phyloP scores from a whole-genome alignment of 768 basidiomycete genomes.

The Rhodotorula graminis region DNA sequence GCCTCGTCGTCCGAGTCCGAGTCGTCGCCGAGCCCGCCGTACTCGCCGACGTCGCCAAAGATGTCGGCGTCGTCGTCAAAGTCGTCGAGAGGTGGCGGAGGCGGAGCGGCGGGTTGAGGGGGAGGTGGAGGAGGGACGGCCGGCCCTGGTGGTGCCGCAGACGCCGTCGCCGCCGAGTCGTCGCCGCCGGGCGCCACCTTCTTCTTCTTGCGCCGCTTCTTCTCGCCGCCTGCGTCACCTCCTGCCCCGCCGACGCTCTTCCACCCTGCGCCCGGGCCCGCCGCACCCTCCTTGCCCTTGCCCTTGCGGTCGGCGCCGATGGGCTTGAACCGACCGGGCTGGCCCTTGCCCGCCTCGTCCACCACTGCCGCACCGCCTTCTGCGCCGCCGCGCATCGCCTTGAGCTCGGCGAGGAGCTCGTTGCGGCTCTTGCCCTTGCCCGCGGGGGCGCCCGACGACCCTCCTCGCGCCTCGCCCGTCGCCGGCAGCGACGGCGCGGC shows the following conservation, averaged over 20 bases:
- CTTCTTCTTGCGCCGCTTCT: constrained; percentile 36
- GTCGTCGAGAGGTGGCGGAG: not conserved
- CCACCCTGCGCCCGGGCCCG: constrained; percentile 3
- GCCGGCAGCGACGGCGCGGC: not conserved
- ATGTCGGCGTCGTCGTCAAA: constrained; percentile 28
- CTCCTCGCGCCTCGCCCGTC: too few relatives aligned
- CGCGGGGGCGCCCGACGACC: too few relatives aligned
- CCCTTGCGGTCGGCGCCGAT: constrained; percentile 51
- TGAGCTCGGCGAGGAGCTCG: constrained; percentile 29
- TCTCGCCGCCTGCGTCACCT: not conserved
- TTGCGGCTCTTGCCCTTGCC: constrained; percentile 12
- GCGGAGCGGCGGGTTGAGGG: not conserved
- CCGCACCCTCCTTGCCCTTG: constrained; percentile 22
- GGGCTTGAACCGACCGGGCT: constrained; percentile 48
- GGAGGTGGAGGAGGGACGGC: not conserved
- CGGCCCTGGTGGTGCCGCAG: not conserved
- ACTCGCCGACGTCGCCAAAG: constrained; percentile 34
- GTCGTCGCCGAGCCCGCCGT: constrained; percentile 23
- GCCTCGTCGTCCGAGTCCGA: constrained; percentile 18
- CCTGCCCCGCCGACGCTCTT: not conserved
- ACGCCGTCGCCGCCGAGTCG: not conserved
- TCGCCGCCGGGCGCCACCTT: constrained; percentile 7
- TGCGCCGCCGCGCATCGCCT: not conserved
- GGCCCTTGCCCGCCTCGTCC: not conserved
- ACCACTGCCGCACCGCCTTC: not conserved